Conservation (phyloP, 176 grass and related monocot species). For the Aegilops longissima region DNA sequence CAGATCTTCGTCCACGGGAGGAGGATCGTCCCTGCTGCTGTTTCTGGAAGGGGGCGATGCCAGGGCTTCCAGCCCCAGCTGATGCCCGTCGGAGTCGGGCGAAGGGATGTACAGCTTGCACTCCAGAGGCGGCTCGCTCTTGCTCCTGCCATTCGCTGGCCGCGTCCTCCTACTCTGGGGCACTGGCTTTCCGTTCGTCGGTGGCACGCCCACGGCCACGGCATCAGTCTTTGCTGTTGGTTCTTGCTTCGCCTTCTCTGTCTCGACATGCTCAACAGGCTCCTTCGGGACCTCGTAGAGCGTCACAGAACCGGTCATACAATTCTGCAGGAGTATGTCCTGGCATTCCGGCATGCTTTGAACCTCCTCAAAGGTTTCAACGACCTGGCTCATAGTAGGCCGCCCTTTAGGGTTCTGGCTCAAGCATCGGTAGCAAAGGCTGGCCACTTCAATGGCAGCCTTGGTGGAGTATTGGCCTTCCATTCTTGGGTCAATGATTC, state of each 20-base stretch:
- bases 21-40: conserved; percentile 38
- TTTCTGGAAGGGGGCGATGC: conserved; percentile 32
- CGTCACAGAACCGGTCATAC: conserved; percentile 57
- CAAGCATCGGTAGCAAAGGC: conserved; percentile 75
- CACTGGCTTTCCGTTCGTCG: conserved; percentile 41
- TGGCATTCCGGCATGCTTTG: conserved; percentile 72
- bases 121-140: conserved; percentile 80
- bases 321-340: conserved; percentile 58
- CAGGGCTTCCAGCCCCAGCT: conserved; percentile 33
- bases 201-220: neutral
- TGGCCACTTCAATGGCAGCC: conserved; percentile 60
- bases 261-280: conserved; percentile 34
- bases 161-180: conserved; percentile 67
- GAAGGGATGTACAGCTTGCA: conserved; percentile 80
- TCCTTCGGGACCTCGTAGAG: conserved; percentile 78
- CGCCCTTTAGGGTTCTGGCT: conserved; percentile 92
- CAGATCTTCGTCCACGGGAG: conserved; percentile 53
- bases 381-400: conserved; percentile 72
- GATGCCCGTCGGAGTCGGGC: conserved; percentile 58
- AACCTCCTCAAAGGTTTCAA: conserved; percentile 53
- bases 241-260: conserved; percentile 50
- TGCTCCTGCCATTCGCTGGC: conserved; percentile 74
- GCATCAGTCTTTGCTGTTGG: conserved; percentile 16
- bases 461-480: conserved; percentile 83
- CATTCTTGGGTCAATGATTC: conserved; percentile 90